Conservation (phyloP, 1,139 yeast genomes). For the Zygoascus hellenicus region DNA sequence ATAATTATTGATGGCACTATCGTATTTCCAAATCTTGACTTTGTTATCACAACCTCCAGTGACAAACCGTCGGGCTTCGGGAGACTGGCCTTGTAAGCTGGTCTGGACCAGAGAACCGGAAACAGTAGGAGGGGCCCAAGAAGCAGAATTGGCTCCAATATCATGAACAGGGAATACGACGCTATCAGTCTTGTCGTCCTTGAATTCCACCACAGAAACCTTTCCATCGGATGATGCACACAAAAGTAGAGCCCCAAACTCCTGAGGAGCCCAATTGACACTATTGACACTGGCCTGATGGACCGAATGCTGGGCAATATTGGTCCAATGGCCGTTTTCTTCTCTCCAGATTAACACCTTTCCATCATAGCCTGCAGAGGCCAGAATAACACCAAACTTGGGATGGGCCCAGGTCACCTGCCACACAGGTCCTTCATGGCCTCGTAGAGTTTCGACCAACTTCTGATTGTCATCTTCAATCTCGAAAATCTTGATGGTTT, state of each 20-base stretch:
- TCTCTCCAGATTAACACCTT: constrained; percentile 93
- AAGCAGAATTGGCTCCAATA: constrained; percentile 88
- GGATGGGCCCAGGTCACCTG: constrained; percentile 99
- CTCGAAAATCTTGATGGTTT: constrained; percentile 87
- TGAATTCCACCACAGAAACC: constrained; percentile 84
- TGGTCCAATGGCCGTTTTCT: constrained; percentile 83
- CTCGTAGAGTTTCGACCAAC: constrained; percentile 69
- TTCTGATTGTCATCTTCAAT: constrained; percentile 72
- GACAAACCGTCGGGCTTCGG: constrained; percentile 54
- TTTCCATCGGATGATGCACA: constrained; percentile 93
- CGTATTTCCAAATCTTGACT: constrained; percentile 84
- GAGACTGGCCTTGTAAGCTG: constrained; percentile 23
- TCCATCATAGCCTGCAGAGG: constrained; percentile 94
- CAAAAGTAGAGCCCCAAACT: constrained; percentile 84
- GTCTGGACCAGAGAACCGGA: constrained; percentile 35
- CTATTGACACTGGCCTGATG: constrained; percentile 95
- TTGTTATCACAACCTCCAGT: constrained; percentile 95
- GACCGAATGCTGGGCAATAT: constrained; percentile 77
- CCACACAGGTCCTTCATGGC: constrained; percentile 99
- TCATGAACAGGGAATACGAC: constrained; percentile 75
- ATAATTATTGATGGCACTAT: constrained; percentile 52
- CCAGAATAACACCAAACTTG: constrained; percentile 89
- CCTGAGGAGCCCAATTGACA: constrained; percentile 97
- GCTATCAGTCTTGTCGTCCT: constrained; percentile 73
- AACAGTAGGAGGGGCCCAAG: constrained; percentile 81